Conservation (phyloP, 768 basidiomycete genomes). For the Cystobasidium onofrii region DNA sequence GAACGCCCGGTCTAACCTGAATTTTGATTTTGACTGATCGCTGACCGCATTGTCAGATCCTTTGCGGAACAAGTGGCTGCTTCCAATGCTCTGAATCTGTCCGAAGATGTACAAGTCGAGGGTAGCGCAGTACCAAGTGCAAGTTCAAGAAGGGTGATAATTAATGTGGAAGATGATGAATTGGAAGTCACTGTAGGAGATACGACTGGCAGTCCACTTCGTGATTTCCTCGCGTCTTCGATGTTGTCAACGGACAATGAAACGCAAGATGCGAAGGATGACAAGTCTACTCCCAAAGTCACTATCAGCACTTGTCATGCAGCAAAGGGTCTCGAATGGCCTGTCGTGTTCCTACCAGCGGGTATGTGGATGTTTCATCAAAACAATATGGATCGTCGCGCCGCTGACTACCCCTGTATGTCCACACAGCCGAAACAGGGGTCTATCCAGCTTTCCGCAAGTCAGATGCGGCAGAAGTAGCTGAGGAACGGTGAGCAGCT, state of each 20-base stretch:
- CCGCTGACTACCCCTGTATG: constrained; percentile 23
- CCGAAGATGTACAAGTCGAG: background rate
- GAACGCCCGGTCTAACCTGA: too few species aligned
- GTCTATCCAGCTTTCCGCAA: constrained; percentile 65
- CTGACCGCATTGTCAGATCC: too few species aligned
- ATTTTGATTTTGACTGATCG: too few species aligned
- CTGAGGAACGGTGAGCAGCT: constrained; percentile 76
- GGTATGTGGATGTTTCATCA: constrained; percentile 46
- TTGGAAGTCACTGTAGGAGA: background rate
- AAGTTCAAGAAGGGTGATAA: background rate
- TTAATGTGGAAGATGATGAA: background rate
- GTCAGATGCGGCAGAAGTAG: constrained; percentile 55
- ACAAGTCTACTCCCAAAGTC: constrained; percentile 57
- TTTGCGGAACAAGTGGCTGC: constrained; percentile 54
- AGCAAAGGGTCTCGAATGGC: constrained; percentile 87
- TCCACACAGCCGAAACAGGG: constrained; percentile 56
- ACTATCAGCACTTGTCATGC: constrained; percentile 78
- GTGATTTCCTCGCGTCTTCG: constrained; percentile 66
- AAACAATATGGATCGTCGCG: background rate
- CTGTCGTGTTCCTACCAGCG: constrained; percentile 71
- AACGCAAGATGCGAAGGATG: constrained; percentile 47
- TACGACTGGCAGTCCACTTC: constrained; percentile 49
- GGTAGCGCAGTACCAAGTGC: background rate
- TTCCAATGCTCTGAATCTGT: background rate
- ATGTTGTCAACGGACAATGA: constrained; percentile 75